These are phyloP conservation scores for Pythium coloratum DNA, from an alignment of 352 stramenopile species.

Conservation along the genomic window DNA sequence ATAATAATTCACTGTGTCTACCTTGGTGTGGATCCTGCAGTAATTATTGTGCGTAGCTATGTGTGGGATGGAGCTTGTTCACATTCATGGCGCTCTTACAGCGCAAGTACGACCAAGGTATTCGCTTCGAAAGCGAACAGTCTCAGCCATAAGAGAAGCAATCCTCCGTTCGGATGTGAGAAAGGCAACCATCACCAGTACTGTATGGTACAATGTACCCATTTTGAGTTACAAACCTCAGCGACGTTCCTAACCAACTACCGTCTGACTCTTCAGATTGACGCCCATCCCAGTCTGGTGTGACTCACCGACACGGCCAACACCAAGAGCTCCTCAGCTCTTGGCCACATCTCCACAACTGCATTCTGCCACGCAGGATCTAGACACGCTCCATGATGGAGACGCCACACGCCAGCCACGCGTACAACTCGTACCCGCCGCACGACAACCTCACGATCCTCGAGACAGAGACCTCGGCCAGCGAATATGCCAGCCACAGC, in stretches of 20 bases:
- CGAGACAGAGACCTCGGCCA: conserved; percentile 32
- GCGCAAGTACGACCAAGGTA: no score
- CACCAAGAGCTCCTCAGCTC: background rate
- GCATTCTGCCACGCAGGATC: background rate
- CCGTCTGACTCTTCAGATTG: background rate
- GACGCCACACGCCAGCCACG: background rate
- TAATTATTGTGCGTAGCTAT: no score
- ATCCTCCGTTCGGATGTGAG: background rate
- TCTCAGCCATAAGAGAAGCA: no score
- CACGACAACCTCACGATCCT: conserved; percentile 33
- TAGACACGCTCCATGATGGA: conserved; percentile 2
- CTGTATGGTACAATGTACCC: background rate
- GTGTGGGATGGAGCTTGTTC: no score
- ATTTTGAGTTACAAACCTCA: background rate
- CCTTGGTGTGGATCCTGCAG: no score
- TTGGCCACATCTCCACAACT: background rate
- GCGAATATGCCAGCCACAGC: conserved; percentile 19
- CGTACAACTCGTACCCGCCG: background rate
- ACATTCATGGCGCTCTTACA: no score
- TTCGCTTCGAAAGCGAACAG: no score
- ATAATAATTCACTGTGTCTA: no score
- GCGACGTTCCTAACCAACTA: background rate
- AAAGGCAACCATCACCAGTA: background rate
- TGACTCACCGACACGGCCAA: background rate
- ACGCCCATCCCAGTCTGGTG: background rate